Evolutionary conservation across 805 yeast genomes (phyloP).

Genomic region (Candida tallmaniae): DNA sequence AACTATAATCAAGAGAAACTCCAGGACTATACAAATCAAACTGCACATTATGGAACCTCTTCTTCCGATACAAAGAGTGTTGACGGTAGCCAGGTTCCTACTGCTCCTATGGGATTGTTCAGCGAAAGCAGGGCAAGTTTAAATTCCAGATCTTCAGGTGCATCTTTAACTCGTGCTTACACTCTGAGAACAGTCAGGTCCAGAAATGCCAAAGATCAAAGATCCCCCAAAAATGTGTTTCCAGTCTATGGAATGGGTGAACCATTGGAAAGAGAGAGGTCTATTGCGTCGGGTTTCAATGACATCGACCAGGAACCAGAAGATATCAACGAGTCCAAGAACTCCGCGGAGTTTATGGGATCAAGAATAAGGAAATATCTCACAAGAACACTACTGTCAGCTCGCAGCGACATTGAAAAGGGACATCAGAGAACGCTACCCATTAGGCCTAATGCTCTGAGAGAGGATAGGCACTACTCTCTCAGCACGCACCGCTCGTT

Average conservation of each 20-base stretch:
- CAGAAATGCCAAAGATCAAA: conserved; percentile 6
- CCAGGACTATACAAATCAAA: not conserved
- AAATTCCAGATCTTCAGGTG: not conserved
- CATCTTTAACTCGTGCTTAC: conserved; percentile 1
- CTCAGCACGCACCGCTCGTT: conserved; percentile 9
- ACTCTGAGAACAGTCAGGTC: conserved; percentile 3
- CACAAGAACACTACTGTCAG: conserved; percentile 4
- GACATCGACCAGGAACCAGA: conserved; percentile 2
- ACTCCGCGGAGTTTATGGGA: conserved; percentile 10
- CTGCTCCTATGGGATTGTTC: conserved; percentile 3
- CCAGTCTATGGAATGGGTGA: conserved; percentile 78
- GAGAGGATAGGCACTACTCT: conserved; percentile 9
- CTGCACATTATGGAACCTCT: conserved; percentile 3
- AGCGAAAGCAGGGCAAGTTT: not conserved
- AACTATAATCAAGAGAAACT: conserved; percentile 8
- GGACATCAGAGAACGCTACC: not conserved
- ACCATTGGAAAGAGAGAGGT: conserved; percentile 51
- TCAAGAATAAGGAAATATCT: conserved; percentile 8
- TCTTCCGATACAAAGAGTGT: conserved; percentile 5
- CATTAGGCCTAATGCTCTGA: not conserved
- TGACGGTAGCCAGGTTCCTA: not conserved
- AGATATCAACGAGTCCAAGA: conserved; percentile 5
- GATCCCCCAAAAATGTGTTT: conserved; percentile 72
- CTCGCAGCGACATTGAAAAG: conserved; percentile 1
- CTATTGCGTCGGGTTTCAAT: conserved; percentile 43